Conservation (phyloP, 805 yeast species). For the Wickerhamomyces strasburgensis region DNA sequence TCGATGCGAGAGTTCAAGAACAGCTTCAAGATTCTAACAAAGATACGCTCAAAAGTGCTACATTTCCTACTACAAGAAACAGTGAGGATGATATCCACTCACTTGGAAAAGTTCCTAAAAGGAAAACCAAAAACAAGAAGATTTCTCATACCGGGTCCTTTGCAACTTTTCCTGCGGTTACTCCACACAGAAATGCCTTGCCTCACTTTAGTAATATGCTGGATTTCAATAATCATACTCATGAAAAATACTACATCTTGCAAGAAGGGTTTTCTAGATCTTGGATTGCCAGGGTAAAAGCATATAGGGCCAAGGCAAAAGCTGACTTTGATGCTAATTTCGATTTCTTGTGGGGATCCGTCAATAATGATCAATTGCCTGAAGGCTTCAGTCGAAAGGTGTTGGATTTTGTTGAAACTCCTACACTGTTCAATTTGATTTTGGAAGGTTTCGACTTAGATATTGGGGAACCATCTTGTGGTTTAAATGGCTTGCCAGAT, state of each 20-base stretch:
- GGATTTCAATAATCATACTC: conserved; percentile 1
- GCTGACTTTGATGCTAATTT: conserved; percentile 36
- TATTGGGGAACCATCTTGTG: conserved; percentile 47
- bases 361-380: conserved; percentile 32
- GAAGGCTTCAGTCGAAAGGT: conserved; percentile 39
- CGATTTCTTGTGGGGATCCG: conserved; percentile 37
- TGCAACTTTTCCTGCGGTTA: conserved; percentile 5
- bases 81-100: conserved; percentile 7
- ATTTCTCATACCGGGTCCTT: conserved; percentile 5
- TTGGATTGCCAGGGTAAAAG: conserved; percentile 66
- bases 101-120: conserved; percentile 5
- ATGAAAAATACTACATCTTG: conserved; percentile 23
- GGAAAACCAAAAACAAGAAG: conserved; percentile 3
- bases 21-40: conserved; percentile 12
- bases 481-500: conserved; percentile 47
- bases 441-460: conserved; percentile 45
- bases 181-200: conserved; percentile 1
- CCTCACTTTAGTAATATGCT: not conserved
- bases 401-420: conserved; percentile 40
- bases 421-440: conserved; percentile 49
- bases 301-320: conserved; percentile 37
- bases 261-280: conserved; percentile 48
- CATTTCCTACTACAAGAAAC: not conserved
- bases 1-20: conserved; percentile 30
- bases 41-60: conserved; percentile 1